A percentile compares a stretch with the other conserved stretches of the same genome.
Evolutionary conservation across 306 rosid species (phyloP).

Genomic region (Geum urbanum): DNA sequence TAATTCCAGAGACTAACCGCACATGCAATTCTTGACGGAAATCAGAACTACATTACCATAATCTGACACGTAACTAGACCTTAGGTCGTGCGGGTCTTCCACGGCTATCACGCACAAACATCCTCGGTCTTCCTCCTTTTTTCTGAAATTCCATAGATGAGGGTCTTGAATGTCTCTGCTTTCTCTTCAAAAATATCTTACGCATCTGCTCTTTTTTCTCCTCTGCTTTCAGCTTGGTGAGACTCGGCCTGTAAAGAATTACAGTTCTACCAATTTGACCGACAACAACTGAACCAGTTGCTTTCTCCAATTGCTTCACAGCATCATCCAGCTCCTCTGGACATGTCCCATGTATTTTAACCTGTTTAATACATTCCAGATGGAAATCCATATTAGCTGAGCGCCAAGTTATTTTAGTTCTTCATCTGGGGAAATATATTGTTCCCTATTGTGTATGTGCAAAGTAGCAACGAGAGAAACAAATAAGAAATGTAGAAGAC

Average conservation of each 20-base stretch:
- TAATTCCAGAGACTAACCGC: not conserved
- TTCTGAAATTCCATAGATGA: constrained; percentile 47
- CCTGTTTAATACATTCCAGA: constrained; percentile 42
- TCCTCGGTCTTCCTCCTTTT: constrained; percentile 25
- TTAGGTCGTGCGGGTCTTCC: constrained; percentile 40
- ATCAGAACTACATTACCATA: not conserved
- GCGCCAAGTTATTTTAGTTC: not conserved
- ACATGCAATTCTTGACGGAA: not conserved
- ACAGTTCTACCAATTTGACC: constrained; percentile 73
- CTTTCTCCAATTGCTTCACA: constrained; percentile 59
- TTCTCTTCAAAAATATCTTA: constrained; percentile 40
- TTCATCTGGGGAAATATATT: not conserved
- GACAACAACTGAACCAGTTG: constrained; percentile 71
- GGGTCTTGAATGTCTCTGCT: constrained; percentile 25
- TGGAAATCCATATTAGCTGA: constrained; percentile 4
- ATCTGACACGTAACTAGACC: constrained; percentile 17
- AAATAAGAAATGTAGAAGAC: not conserved
- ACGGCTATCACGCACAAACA: constrained; percentile 42
- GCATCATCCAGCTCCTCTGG: constrained; percentile 78
- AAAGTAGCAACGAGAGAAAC: not conserved
- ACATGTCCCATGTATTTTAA: constrained; percentile 77
- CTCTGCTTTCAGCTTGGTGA: constrained; percentile 75
- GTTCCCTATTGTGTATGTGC: not conserved
- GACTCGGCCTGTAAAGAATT: constrained; percentile 76
- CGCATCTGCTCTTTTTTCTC: constrained; percentile 59